A percentile compares a stretch with the other conserved stretches of the same genome.
These are phyloP conservation scores for Macadamia tetraphylla DNA, from an alignment of 164 flowering plant species.

Conservation along the genomic window DNA sequence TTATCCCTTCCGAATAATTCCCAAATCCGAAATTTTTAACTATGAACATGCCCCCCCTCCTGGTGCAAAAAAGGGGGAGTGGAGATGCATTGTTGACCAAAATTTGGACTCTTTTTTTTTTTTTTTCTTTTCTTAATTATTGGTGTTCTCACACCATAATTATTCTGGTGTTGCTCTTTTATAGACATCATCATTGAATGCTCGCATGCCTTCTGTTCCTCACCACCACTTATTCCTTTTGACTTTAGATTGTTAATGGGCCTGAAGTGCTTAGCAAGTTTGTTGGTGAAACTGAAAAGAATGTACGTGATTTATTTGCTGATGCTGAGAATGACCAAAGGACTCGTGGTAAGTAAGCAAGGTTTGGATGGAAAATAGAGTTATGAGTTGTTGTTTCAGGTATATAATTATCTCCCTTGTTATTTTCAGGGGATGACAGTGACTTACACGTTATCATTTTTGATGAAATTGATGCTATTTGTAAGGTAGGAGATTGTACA, in stretches of 20 bases:
- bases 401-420: slow-evolving; percentile 1
- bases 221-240: background rate
- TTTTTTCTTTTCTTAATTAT: no score
- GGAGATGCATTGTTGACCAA: no score
- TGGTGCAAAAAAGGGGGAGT: no score
- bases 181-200: background rate
- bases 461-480: slow-evolving; percentile 83
- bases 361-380: background rate
- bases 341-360: slow-evolving; percentile 32
- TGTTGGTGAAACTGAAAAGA: slow-evolving; percentile 75
- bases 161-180: no score
- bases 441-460: slow-evolving; percentile 72
- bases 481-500: slow-evolving; percentile 41
- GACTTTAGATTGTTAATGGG: slow-evolving; percentile 61
- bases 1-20: no score
- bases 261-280: slow-evolving; percentile 71
- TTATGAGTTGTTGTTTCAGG: background rate
- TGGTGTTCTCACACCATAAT: no score
- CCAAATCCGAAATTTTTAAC: no score
- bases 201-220: background rate
- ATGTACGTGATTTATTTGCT: slow-evolving; percentile 69
- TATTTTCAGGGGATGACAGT: slow-evolving; percentile 58
- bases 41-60: no score
- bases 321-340: slow-evolving; percentile 70
- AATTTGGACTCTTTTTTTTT: no score